phyloP scores from a whole-genome alignment of 768 basidiomycete species.

The Pisolithus sp. region DNA sequence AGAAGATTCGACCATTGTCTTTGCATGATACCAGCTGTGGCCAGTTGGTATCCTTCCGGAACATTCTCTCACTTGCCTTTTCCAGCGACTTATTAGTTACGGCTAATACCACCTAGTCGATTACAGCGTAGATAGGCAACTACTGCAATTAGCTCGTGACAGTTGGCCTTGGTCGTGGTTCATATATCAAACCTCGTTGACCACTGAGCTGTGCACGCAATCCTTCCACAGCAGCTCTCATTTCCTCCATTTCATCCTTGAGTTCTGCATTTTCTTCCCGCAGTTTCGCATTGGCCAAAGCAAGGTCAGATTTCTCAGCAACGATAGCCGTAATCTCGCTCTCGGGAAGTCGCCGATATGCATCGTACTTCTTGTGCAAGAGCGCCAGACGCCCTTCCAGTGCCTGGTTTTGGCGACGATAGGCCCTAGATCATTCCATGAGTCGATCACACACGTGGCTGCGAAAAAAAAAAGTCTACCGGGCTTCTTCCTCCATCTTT shows the following conservation, averaged over 20 bases:
- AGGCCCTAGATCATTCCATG: constrained; percentile 31
- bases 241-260: constrained; percentile 53
- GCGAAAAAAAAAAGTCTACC: constrained; percentile 34
- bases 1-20: constrained; percentile 36
- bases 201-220: constrained; percentile 54
- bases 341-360: constrained; percentile 29
- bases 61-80: constrained; percentile 31
- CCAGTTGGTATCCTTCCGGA: constrained; percentile 24
- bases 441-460: neutral
- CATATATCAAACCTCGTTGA: constrained; percentile 37
- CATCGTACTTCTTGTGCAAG: constrained; percentile 37
- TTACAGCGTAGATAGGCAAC: neutral
- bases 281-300: constrained; percentile 46
- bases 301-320: constrained; percentile 40
- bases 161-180: constrained; percentile 39
- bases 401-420: constrained; percentile 55
- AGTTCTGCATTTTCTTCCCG: constrained; percentile 53
- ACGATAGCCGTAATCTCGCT: constrained; percentile 41
- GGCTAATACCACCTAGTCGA: neutral
- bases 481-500: constrained; percentile 50
- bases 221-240: constrained; percentile 65
- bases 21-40: neutral
- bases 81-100: constrained; percentile 6
- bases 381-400: constrained; percentile 52
- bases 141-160: neutral